Percentiles rank a stretch among this genome's conserved stretches.
These are phyloP conservation scores for Crithidia brevicula DNA, from an alignment of 208 protist genomes.

Conservation along the genomic window DNA sequence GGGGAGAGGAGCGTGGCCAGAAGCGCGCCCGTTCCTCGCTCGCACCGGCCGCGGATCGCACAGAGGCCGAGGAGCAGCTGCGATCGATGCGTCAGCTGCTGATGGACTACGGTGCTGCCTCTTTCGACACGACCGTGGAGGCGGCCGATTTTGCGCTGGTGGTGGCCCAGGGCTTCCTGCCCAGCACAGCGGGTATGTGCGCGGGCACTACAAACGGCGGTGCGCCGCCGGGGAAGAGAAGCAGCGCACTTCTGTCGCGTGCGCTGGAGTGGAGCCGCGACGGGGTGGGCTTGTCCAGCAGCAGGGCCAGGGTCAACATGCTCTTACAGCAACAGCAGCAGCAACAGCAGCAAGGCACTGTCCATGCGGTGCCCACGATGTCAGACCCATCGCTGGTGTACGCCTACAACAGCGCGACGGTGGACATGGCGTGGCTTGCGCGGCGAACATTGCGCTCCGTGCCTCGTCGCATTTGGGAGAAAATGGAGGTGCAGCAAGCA, in stretches of 20 bases:
- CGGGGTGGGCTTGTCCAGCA: slow-evolving; percentile 26
- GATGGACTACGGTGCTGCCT: slow-evolving; percentile 44
- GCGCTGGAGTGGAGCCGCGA: slow-evolving; percentile 38
- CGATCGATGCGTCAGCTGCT: slow-evolving; percentile 30
- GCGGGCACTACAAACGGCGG: background rate
- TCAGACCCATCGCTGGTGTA: background rate
- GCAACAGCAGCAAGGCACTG: no score
- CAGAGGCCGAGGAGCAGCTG: slow-evolving; percentile 15
- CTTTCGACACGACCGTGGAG: slow-evolving; percentile 63
- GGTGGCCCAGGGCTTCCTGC: slow-evolving; percentile 61
- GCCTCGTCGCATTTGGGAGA: slow-evolving; percentile 61
- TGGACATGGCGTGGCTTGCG: slow-evolving; percentile 59
- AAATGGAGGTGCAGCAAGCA: slow-evolving; percentile 37
- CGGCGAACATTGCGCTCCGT: slow-evolving; percentile 57
- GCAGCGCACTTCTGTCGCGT: slow-evolving; percentile 24
- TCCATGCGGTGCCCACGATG: no score
- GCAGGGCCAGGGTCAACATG: slow-evolving; percentile 29
- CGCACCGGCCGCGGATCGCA: background rate
- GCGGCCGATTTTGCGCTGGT: slow-evolving; percentile 55
- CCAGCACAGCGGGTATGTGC: slow-evolving; percentile 20
- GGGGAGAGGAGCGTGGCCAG: background rate
- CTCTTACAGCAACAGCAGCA: slow-evolving; percentile 34
- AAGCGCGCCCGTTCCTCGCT: background rate
- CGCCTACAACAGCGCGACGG: slow-evolving; percentile 68
- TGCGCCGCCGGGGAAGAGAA: background rate